Evolutionary conservation across 2,329 filamentous ascomycete genomes (phyloP), one percentile per base, ranked within the genome.

Genomic region (Hirsutella minnesotensis): DNA sequence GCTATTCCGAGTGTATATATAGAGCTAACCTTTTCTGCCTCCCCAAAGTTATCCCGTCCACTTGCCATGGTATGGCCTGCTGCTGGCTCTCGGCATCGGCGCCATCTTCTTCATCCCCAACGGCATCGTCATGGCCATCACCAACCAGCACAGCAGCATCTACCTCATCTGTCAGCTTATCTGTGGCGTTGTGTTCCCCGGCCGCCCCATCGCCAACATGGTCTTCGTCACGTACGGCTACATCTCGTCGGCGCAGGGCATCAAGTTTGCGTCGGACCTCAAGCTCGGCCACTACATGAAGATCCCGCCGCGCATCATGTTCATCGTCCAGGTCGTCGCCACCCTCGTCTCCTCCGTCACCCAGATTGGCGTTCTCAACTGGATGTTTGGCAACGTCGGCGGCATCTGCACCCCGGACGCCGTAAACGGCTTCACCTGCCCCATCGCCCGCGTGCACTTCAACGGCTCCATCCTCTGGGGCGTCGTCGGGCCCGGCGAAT

Each of bases 221-320:
- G 85, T 94, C 30, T 94, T 94, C 54, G 86, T 90, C 39, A 92
- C 86, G 0, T 94, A 92, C 58, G 86, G 86, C 47, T 94, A 92
- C 62, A 92, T 92, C 56, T 88, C 84, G 4, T 89, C 84, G 0
- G 84, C 86, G 0, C 87, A 94, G 64, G 87, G 87, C 22, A 83
- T 94, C 59, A 92, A 94, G 57, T 94, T 94, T 57, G 83, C 85
- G 1, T 81, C 84, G 2, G 87, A 94, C 58, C 72, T 94, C 40
- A 94, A 94, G 61, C 74, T 94, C 0, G 87, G 84, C 12, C 83
- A 89, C 56, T 89, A 90, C 62, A 88, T 89, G 83, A 88, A 89
- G 61, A 85, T 90, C 13, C 85, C 85, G 1, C 85, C 84, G 0
- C 74, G 81, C n/a, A 79, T 83, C 39, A 70, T 88, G 38, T 89